A percentile compares a stretch with the other conserved stretches of the same genome.
Conservation (phyloP, 2,329 filamentous ascomycete species). For the Penicillium sp. region DNA sequence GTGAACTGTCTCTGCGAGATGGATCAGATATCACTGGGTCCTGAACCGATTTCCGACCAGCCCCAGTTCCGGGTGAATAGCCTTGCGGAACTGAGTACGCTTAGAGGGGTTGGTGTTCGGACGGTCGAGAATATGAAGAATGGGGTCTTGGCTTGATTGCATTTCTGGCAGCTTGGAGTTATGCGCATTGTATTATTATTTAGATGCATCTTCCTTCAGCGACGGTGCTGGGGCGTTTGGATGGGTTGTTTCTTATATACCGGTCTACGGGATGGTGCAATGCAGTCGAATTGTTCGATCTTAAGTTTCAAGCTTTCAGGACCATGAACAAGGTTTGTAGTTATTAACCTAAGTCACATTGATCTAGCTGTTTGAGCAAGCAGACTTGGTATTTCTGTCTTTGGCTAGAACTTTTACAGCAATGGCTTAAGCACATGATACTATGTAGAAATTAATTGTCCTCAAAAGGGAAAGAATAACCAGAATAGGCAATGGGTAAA, state of each 20-base stretch:
- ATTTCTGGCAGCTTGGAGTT: slow-evolving; percentile 11
- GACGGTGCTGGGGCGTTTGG: slow-evolving; percentile 26
- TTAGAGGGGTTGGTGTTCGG: slow-evolving; percentile 43
- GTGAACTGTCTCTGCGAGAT: slow-evolving; percentile 44
- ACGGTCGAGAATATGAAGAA: slow-evolving; percentile 46
- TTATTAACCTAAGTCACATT: too few relatives aligned
- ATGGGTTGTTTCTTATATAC: neutral
- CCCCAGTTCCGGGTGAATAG: slow-evolving; percentile 33
- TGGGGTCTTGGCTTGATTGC: slow-evolving; percentile 35
- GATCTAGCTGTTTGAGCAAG: too few relatives aligned
- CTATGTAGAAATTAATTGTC: too few relatives aligned
- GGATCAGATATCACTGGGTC: slow-evolving; percentile 27
- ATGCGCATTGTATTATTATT: slow-evolving; percentile 10
- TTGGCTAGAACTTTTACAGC: too few relatives aligned
- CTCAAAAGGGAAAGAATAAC: too few relatives aligned
- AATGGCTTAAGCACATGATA: too few relatives aligned
- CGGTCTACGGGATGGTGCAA: neutral
- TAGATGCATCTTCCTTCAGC: slow-evolving; percentile 25
- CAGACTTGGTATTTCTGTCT: too few relatives aligned
- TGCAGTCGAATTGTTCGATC: slow-evolving; percentile 6
- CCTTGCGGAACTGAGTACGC: slow-evolving; percentile 37
- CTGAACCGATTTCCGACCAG: slow-evolving; percentile 13
- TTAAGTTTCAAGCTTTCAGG: too few relatives aligned
- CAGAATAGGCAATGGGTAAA: too few relatives aligned
- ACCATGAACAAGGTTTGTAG: too few relatives aligned